Conservation (phyloP, 768 basidiomycete species). For the Strobilomyces dryophilus region DNA sequence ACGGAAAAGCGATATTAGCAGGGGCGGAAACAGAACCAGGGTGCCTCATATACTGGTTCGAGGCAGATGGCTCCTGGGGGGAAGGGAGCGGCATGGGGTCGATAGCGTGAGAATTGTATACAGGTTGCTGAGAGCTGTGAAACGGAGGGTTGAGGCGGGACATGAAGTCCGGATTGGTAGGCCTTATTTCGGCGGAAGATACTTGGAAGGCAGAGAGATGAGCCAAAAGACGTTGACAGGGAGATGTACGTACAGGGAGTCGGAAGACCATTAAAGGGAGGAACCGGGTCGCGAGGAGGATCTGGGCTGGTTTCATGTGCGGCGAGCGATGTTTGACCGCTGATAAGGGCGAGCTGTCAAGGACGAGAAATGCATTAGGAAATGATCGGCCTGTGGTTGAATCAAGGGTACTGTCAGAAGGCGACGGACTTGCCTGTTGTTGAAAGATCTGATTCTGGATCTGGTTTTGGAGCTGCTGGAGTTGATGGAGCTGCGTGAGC, state of each 20-base stretch:
- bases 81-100: slow-evolving; percentile 27
- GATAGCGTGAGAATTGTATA: slow-evolving; percentile 24
- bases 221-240: slow-evolving; percentile 10
- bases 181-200: slow-evolving; percentile 62
- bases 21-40: slow-evolving; percentile 60
- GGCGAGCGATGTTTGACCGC: slow-evolving; percentile 37
- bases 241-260: slow-evolving; percentile 54
- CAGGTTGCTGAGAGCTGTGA: slow-evolving; percentile 24
- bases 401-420: slow-evolving; percentile 1
- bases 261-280: slow-evolving; percentile 50
- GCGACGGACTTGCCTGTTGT: slow-evolving; percentile 62
- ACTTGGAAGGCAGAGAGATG: slow-evolving; percentile 35
- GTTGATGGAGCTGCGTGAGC: slow-evolving; percentile 69
- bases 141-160: slow-evolving; percentile 58
- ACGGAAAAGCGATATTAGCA: slow-evolving; percentile 68
- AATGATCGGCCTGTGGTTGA: slow-evolving; percentile 1
- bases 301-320: slow-evolving; percentile 34
- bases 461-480: slow-evolving; percentile 77
- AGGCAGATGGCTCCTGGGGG: slow-evolving; percentile 28
- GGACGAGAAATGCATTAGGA: slow-evolving; percentile 9
- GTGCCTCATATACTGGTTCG: slow-evolving; percentile 29
- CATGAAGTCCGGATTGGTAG: slow-evolving; percentile 54
- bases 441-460: slow-evolving; percentile 88
- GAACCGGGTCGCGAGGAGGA: slow-evolving; percentile 32
- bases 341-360: slow-evolving; percentile 65